Base-by-base conservation (phyloP, 2,329 filamentous ascomycete genomes). In the Neurospora sp. region DNA sequence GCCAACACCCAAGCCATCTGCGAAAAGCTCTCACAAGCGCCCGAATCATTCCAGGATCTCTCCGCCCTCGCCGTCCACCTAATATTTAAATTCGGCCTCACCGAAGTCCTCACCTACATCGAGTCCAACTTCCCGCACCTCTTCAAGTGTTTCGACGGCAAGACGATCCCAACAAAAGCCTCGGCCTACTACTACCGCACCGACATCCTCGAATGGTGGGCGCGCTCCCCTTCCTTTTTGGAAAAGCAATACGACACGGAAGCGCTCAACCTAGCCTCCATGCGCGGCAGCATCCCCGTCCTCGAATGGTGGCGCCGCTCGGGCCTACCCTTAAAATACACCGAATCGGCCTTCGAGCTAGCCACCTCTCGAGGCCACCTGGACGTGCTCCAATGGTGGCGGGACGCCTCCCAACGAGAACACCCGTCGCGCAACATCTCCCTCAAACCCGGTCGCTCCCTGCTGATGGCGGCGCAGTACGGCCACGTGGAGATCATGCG, bases 341-440 rank as follows among this genome's bases (percentile, higher is more conserved):
- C 92, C 11, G 93, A 97, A 78, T 86, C 89, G 5, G 93, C 95
- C 0, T 86, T 98, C 19, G 95, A 97, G 79, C 91, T 94, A 76
- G 94, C 95, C 38, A 95, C 91, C 71, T 90, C 90, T 3, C 91
- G 93, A 76, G 93, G 94, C 8, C 91, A 96, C 73, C 84, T 97
- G n/a, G 83, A 89, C 7, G 93, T 97, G 0, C 85, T 98, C 1
- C 91, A 96, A 75, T 98, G 95, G 95, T 98, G 95, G 95, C 92
- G 92, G 75, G 86, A 90, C 71, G 89, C 90, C 0, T 87, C 86
- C 13, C 81, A 84, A 15, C 85, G 52, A 7, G 52, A 86, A 68
- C 85, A 90, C 76, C 85, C 90, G 62, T 80, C 80, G 1, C 52
- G 52, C 1, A 62, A 62, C 52, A 82, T 89, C 67, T 81, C 85